Percentiles rank a stretch among this genome's conserved stretches.
Evolutionary conservation across 495 filamentous ascomycete genomes (phyloP).

Genomic region (Bacidia gigantensis): DNA sequence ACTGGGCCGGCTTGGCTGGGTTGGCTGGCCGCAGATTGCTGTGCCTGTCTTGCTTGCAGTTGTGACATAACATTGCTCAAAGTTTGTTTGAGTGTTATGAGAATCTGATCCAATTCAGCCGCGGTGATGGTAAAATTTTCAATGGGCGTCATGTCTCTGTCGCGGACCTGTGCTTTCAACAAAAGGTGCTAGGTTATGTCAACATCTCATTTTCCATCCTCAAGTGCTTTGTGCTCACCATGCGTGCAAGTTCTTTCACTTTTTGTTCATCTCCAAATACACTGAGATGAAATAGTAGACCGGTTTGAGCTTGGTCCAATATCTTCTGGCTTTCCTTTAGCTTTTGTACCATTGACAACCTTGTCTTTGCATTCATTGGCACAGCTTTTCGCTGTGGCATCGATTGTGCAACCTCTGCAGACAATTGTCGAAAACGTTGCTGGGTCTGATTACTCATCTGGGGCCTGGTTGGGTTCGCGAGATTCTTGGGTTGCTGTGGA

Average conservation of each 20-base stretch:
- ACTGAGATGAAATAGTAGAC: conserved; percentile 30
- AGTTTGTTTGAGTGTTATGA: conserved; percentile 31
- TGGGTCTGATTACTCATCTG: not conserved
- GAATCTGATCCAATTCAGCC: conserved; percentile 38
- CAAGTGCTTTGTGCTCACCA: conserved; percentile 22
- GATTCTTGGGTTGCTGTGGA: conserved; percentile 18
- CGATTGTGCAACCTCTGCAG: conserved; percentile 28
- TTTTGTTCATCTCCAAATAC: conserved; percentile 30
- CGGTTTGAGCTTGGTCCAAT: conserved; percentile 3
- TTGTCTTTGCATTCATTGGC: conserved; percentile 30
- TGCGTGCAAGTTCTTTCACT: conserved; percentile 29
- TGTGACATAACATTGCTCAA: not conserved
- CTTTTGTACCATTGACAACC: conserved; percentile 33
- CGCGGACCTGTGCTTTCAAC: conserved; percentile 45
- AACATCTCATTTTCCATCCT: conserved; percentile 11
- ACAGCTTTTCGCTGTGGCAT: conserved; percentile 22
- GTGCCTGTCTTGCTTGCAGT: no score
- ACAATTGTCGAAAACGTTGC: conserved; percentile 23
- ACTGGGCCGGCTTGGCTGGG: conserved; percentile 14
- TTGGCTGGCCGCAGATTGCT: not conserved
- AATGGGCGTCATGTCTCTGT: conserved; percentile 36
- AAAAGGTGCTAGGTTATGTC: conserved; percentile 35
- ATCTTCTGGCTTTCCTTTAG: conserved; percentile 22
- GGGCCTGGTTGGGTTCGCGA: conserved; percentile 2
- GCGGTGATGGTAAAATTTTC: conserved; percentile 45